phyloP scores from a whole-genome alignment of 2,329 filamentous ascomycete species.

The Fusarium circinatum region DNA sequence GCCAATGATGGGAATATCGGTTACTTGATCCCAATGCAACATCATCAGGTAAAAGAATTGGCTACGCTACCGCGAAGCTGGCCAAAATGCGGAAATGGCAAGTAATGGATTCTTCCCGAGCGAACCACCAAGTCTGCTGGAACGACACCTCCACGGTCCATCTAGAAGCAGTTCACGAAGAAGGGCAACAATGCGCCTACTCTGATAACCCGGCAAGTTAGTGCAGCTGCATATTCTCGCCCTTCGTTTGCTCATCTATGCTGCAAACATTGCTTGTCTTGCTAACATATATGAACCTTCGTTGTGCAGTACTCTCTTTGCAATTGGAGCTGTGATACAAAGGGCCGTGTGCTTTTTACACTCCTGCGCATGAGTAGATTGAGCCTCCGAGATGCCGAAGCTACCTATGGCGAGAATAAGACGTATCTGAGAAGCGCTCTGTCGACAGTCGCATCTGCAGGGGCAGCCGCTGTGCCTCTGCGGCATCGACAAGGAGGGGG shows the following conservation, averaged over 20 bases:
- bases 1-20: fast-evolving
- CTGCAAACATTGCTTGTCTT: neutral
- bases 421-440: neutral
- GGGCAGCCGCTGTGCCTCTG: neutral
- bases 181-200: neutral
- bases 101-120: neutral
- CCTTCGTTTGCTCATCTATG: fast-evolving
- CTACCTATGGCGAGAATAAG: neutral
- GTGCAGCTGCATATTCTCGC: neutral
- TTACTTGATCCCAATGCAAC: neutral
- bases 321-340: neutral
- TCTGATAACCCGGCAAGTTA: neutral
- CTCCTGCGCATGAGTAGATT: neutral
- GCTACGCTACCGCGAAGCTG: no score
- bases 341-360: fast-evolving
- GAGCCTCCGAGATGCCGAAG: neutral
- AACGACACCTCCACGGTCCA: neutral
- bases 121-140: neutral
- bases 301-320: neutral
- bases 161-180: neutral
- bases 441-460: neutral
- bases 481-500: neutral
- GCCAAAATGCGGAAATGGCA: fast-evolving
- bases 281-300: neutral
- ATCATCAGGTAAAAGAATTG: neutral